Evolutionary conservation across 768 basidiomycete species (phyloP), one percentile per base, ranked within the genome.

Genomic region (Lactifluus subvellereus): DNA sequence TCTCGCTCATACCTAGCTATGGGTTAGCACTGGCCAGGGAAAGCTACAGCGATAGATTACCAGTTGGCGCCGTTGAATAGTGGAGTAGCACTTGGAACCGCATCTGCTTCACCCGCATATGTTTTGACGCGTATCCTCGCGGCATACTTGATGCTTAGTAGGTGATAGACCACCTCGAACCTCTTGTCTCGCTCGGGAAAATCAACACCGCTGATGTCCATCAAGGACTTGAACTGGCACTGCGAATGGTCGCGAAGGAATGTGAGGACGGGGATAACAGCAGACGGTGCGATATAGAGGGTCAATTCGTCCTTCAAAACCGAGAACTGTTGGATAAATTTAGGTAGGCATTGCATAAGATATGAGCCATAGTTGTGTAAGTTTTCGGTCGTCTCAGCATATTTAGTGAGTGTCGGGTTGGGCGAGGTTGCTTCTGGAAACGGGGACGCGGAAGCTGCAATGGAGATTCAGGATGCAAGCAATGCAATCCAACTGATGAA

Each of bases 291-390:
- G 74, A 88, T 80, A 78, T 98, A 95, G 57, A 98, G 81, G 30
- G 89, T 87, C 64, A 98, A 80, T 75, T 98, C 97, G 74, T 98
- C 97, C 80, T 93, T 93, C 74, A 93, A 84, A 51, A 98, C 91
- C 11, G 93, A 93, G 80, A 96, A 98, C 75, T 98, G 97, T 76
- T 98, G 96, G 72, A 99, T 85, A 79, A 86, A 97, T 79, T 97
- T 98, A 57, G 96, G 96, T 27, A 98, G 85, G 72, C 89, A 93
- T 71, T 95, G 91, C 54, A 83, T 87, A 70, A 98, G 81, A 77
- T 97, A 98, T 60, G 94, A 90, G 71, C 93, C 96, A 70, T 94
- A 98, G 43, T 84, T 83, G 74, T 98, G 96, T 42, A 98, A 79
- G 22, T 84, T 79, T 72, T 89, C 85, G 18, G 90, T 86, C 47